phyloP scores from a whole-genome alignment of 306 rosid species.

The Vicia sativa region DNA sequence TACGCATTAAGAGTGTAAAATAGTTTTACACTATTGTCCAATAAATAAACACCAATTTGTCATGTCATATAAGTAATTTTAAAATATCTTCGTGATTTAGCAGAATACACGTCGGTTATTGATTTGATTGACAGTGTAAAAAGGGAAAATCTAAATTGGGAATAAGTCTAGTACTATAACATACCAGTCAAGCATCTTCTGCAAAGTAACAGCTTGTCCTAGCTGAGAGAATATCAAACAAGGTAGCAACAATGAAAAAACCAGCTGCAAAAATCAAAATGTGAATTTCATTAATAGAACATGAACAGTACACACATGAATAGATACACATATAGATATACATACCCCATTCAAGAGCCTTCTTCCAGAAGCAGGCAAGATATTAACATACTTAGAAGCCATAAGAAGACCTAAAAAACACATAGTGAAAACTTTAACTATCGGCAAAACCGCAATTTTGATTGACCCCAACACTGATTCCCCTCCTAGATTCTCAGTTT shows the following conservation, averaged over 20 bases:
- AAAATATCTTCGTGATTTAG: no score
- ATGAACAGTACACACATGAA: conserved; percentile 29
- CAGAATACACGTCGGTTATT: no score
- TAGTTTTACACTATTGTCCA: no score
- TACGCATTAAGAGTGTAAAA: no score
- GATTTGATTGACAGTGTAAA: no score
- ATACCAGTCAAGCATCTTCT: conserved; percentile 88
- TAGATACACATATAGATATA: neutral
- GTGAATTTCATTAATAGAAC: conserved; percentile 3
- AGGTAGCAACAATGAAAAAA: conserved; percentile 88
- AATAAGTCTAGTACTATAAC: neutral
- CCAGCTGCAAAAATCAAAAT: conserved; percentile 64
- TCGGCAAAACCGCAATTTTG: conserved; percentile 85
- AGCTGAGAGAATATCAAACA: conserved; percentile 93
- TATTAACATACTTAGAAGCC: conserved; percentile 92
- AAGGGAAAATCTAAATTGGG: neutral
- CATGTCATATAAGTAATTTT: no score
- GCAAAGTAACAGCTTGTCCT: conserved; percentile 81
- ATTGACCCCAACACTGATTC: conserved; percentile 68
- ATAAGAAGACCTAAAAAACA: conserved; percentile 89
- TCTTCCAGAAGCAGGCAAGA: conserved; percentile 84
- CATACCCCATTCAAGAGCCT: conserved; percentile 89
- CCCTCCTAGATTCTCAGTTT: conserved; percentile 49
- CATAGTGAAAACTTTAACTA: conserved; percentile 85
- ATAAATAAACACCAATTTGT: no score